Evolutionary conservation across 2,329 filamentous ascomycete genomes (phyloP).

Genomic region (Graphilbum sp.): DNA sequence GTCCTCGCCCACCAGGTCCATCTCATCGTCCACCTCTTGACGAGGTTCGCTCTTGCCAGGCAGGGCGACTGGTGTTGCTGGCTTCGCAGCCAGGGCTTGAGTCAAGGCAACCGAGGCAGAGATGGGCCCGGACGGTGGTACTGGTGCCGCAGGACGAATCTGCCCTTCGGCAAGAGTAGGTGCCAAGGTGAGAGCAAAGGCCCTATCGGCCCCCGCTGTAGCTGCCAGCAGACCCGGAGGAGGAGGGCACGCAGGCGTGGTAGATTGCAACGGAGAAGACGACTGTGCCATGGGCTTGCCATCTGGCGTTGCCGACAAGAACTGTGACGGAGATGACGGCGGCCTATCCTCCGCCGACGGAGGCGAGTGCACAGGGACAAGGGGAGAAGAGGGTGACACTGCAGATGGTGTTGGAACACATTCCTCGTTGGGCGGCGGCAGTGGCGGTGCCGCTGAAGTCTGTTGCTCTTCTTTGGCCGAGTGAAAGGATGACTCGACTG

Average conservation of each 20-base stretch:
- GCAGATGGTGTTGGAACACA: not conserved
- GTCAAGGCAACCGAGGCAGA: not conserved
- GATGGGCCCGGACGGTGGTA: not conserved
- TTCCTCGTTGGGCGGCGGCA: not conserved
- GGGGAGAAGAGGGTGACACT: conserved; percentile 5
- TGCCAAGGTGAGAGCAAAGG: too few species aligned
- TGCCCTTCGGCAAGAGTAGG: not conserved
- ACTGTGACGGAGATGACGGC: conserved; percentile 6
- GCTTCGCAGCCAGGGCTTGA: not conserved
- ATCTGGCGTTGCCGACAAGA: not conserved
- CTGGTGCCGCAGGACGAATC: conserved; percentile 3
- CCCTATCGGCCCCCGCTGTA: too few species aligned
- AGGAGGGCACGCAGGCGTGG: conserved; percentile 8
- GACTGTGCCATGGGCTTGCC: not conserved
- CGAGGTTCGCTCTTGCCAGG: not conserved
- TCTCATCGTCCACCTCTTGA: not conserved
- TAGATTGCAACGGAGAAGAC: conserved; percentile 8
- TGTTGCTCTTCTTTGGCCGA: conserved; percentile 31
- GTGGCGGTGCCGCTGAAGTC: conserved; percentile 7
- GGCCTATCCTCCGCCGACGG: not conserved
- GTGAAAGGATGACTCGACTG: conserved; percentile 23
- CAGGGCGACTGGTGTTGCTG: not conserved
- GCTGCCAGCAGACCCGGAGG: conserved; percentile 7
- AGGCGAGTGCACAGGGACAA: conserved; percentile 7
- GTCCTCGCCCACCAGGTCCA: not conserved